Evolutionary conservation across 2,329 filamentous ascomycete genomes (phyloP).

Genomic region (Aschersonia sp.): DNA sequence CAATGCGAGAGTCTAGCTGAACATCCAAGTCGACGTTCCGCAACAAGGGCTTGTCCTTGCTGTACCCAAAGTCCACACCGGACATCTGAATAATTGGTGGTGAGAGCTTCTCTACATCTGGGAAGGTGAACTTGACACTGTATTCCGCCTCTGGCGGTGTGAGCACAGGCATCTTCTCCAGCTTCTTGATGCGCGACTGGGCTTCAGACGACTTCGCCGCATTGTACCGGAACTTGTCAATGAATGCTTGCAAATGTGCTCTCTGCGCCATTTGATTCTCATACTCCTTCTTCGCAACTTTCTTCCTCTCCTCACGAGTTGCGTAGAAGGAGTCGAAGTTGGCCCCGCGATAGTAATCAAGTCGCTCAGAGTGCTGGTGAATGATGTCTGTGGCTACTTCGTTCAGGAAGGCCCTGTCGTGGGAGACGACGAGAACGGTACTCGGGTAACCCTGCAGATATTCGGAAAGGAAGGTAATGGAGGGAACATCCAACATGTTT

Average conservation of each 20-base stretch:
- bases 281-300: conserved; percentile 93
- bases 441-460: conserved; percentile 91
- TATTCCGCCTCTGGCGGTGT: conserved; percentile 88
- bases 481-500: conserved; percentile 99
- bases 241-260: conserved; percentile 91
- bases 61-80: conserved; percentile 82
- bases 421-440: conserved; percentile 89
- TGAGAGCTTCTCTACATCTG: conserved; percentile 92
- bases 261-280: conserved; percentile 95
- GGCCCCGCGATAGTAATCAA: conserved; percentile 97
- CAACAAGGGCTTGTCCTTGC: conserved; percentile 62
- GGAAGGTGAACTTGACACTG: conserved; percentile 92
- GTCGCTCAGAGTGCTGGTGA: conserved; percentile 89
- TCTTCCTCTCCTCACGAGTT: conserved; percentile 91
- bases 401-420: conserved; percentile 98
- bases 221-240: conserved; percentile 99
- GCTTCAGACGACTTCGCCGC: conserved; percentile 97
- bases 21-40: conserved; percentile 87
- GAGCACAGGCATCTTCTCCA: conserved; percentile 91
- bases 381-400: conserved; percentile 99
- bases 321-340: conserved; percentile 98
- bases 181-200: conserved; percentile 96
- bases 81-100: conserved; percentile 98
- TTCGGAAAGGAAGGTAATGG: conserved; percentile 92
- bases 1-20: conserved; percentile 93